Evolutionary conservation across 179 eudicot genomes (phyloP), one percentile per base, ranked within the genome.

Genomic region (Drosera spatulata): DNA sequence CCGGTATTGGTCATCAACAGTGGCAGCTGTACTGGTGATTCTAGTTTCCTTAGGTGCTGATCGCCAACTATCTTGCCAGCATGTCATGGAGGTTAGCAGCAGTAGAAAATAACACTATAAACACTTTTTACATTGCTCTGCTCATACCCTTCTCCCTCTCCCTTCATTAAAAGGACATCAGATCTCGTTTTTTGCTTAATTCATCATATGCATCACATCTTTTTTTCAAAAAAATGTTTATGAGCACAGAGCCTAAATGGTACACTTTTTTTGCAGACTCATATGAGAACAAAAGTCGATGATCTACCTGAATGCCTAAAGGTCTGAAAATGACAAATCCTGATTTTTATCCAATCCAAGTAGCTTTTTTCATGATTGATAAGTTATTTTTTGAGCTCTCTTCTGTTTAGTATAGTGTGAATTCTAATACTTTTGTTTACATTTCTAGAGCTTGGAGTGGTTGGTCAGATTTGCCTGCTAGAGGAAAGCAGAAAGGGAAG

Each of bases 1-100:
- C 41, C 75, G 80, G 66, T 86, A 71, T 76, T 89, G 97, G 97
- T 95, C 99, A 40, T 93, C 99, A 57, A 86, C 93, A 61, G 86
- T 93, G 12, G 97, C 99, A 69, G 97, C 99, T 68, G 86, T 81
- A 37, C 69, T 89, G 5, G 97, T 86, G 39, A 73, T 85, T 57
- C 82, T 93, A 14, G 91, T 87, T 61, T 85, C 83, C 56, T 66
- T 73, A n/a, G 77, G 87, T 4, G 68, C 74, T 50, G 64, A 83
- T 39, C 79, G 59, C 63, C 85, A 85, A 50, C 73, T 68, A 50
- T 80, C 80, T 61, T 85, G 86, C 69, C 73, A 72, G 63, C 76
- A 60, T 42, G 74, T 90, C 62, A 65, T 75, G 71, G 69, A 79
- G 85, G 97, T 90, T 83, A 7, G 52, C 61, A 43, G 37, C 3